Evolutionary conservation across 805 yeast species (phyloP).

Genomic region (Sugiyamaella chiloensis): DNA sequence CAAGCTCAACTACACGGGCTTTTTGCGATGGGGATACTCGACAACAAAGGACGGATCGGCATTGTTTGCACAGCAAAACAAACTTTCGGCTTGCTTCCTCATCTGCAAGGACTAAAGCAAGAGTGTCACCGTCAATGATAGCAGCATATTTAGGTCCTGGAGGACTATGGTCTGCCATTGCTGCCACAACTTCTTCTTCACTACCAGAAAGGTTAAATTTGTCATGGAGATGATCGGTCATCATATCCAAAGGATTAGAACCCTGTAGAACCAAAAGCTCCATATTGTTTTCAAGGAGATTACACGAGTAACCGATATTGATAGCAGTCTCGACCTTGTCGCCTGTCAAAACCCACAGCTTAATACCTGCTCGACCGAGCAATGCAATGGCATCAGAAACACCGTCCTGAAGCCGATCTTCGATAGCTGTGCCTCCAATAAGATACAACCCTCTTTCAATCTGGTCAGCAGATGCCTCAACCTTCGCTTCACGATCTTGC

Average conservation of each 20-base stretch:
- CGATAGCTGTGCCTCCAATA: constrained; percentile 80
- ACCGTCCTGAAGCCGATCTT: constrained; percentile 73
- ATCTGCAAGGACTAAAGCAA: constrained; percentile 43
- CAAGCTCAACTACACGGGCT: constrained; percentile 68
- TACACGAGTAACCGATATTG: constrained; percentile 77
- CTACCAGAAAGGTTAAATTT: constrained; percentile 47
- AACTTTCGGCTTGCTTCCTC: constrained; percentile 42
- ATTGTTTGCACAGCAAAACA: constrained; percentile 67
- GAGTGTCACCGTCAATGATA: constrained; percentile 68
- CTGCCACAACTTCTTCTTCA: constrained; percentile 44
- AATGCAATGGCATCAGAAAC: constrained; percentile 71
- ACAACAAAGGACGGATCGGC: constrained; percentile 77
- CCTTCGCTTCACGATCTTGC: constrained; percentile 54
- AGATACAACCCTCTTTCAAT: constrained; percentile 56
- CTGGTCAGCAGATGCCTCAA: constrained; percentile 54
- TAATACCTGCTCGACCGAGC: constrained; percentile 68
- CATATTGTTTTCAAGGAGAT: constrained; percentile 65
- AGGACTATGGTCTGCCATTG: constrained; percentile 60
- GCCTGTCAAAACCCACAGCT: constrained; percentile 81
- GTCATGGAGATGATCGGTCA: constrained; percentile 43
- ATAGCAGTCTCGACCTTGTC: constrained; percentile 83
- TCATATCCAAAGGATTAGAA: constrained; percentile 32
- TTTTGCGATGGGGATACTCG: constrained; percentile 83
- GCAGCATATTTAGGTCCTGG: constrained; percentile 58
- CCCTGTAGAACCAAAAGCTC: constrained; percentile 54